phyloP scores from a whole-genome alignment of 768 basidiomycete species.

The Suillus variegatus region DNA sequence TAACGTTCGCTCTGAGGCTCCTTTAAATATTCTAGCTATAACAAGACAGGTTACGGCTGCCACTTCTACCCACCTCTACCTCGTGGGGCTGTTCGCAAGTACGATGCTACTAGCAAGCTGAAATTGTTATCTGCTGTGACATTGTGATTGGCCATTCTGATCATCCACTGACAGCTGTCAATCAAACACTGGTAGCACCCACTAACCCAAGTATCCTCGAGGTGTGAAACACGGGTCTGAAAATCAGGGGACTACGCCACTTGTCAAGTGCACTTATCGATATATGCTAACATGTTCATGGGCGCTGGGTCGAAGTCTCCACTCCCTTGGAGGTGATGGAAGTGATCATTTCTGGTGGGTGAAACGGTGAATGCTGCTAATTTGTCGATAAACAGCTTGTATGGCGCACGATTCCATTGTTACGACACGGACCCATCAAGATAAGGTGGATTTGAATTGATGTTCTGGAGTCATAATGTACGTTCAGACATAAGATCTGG shows the following conservation, averaged over 20 bases:
- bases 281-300: not conserved
- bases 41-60: not conserved
- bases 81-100: not conserved
- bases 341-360: not conserved
- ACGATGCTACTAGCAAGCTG: not conserved
- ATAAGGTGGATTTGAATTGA: not conserved
- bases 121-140: not conserved
- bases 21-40: not conserved
- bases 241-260: not conserved
- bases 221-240: not conserved
- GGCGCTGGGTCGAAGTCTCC: not conserved
- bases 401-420: not conserved
- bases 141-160: not conserved
- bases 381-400: not conserved
- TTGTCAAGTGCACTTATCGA: not conserved
- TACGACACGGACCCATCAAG: not conserved
- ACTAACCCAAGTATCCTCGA: not conserved
- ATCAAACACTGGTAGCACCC: not conserved
- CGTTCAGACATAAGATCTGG: not conserved
- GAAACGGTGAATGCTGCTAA: not conserved
- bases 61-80: not conserved
- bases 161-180: constrained; percentile 1
- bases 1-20: not conserved
- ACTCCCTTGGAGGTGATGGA: not conserved
- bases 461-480: not conserved